Percentiles rank a stretch among this genome's conserved stretches.
These are phyloP conservation scores for Lichtheimia ornata DNA, from an alignment of 371 early-diverging fungal genomes.

Conservation along the genomic window DNA sequence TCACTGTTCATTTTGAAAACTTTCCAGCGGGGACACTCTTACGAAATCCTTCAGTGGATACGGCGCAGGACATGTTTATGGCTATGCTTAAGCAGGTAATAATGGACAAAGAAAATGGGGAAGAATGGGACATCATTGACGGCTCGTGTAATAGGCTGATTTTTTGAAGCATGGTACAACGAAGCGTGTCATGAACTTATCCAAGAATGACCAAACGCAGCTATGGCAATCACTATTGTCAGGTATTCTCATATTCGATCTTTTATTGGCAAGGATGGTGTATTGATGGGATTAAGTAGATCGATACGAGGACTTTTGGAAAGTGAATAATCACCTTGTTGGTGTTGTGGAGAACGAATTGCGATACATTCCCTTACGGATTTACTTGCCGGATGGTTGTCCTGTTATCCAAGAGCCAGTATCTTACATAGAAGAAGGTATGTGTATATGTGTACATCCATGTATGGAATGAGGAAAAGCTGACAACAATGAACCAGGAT, in stretches of 20 bases:
- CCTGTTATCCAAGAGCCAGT: constrained; percentile 67
- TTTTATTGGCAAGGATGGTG: too few species aligned
- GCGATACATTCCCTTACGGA: constrained; percentile 55
- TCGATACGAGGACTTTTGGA: constrained; percentile 63
- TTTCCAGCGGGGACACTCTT: constrained; percentile 65
- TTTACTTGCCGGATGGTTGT: constrained; percentile 61
- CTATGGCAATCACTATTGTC: constrained; percentile 66
- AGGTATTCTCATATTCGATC: constrained; percentile 29
- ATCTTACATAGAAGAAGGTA: constrained; percentile 38
- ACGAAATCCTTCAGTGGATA: constrained; percentile 50
- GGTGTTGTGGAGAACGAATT: constrained; percentile 34
- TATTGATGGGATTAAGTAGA: constrained; percentile 27
- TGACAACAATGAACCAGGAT: too few species aligned
- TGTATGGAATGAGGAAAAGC: too few species aligned
- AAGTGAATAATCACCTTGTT: constrained; percentile 61
- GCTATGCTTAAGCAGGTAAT: constrained; percentile 77
- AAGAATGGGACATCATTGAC: neutral
- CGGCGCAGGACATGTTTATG: constrained; percentile 74
- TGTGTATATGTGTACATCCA: too few species aligned
- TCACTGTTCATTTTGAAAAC: constrained; percentile 61
- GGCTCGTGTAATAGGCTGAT: constrained; percentile 57
- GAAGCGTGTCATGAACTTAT: constrained; percentile 75
- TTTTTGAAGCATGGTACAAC: constrained; percentile 70
- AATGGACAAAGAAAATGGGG: too few species aligned
- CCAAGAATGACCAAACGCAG: constrained; percentile 70